phyloP scores from a whole-genome alignment of 164 flowering plant genomes.

The Akebia trifoliata region DNA sequence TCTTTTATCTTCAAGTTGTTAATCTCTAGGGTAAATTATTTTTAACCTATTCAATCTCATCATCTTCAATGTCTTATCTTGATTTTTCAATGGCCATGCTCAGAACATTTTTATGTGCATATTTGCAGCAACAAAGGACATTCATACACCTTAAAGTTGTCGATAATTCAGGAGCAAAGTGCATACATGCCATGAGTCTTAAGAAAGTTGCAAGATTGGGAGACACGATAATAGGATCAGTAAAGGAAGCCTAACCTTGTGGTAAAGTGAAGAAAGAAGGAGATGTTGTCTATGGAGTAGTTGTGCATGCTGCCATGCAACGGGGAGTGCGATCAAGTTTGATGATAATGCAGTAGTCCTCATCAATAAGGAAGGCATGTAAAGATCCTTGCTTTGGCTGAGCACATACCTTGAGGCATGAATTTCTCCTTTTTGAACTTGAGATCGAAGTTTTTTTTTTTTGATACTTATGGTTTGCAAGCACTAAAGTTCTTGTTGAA shows the following conservation, averaged over 20 bases:
- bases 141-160: constrained; percentile 89
- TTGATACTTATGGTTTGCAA: too few relatives aligned
- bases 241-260: constrained; percentile 79
- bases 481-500: too few relatives aligned
- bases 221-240: constrained; percentile 80
- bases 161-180: constrained; percentile 93
- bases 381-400: constrained; percentile 75
- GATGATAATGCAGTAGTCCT: constrained; percentile 93
- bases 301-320: constrained; percentile 94
- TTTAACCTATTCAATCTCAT: too few relatives aligned
- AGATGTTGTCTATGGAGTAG: constrained; percentile 71
- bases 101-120: neutral
- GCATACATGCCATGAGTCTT: constrained; percentile 78
- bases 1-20: too few relatives aligned
- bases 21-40: too few relatives aligned
- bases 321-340: constrained; percentile 80
- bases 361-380: constrained; percentile 79
- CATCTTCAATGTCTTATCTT: too few relatives aligned
- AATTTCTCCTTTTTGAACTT: neutral
- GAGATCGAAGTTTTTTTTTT: too few relatives aligned
- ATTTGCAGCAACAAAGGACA: constrained; percentile 59
- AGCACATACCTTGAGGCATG: constrained; percentile 52
- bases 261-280: constrained; percentile 94
- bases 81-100: neutral
- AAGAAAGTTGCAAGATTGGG: constrained; percentile 88